Percentiles rank a stretch among this genome's conserved stretches.
Conservation (phyloP, 2,329 filamentous ascomycete species). For the Fusarium sp. region DNA sequence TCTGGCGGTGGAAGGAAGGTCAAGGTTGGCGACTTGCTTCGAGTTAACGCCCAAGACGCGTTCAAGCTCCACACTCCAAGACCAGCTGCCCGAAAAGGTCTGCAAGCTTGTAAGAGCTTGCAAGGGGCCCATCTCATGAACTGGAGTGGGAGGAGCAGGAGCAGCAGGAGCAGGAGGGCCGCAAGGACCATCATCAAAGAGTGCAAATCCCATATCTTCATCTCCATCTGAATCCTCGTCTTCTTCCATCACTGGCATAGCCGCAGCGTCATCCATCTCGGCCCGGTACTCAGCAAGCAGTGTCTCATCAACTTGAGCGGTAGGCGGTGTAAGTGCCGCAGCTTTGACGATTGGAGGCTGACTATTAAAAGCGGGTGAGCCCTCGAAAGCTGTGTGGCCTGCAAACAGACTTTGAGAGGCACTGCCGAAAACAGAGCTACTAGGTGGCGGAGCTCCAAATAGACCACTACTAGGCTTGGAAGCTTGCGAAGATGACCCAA, state of each 20-base stretch:
- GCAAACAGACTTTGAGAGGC: neutral
- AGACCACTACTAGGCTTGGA: neutral
- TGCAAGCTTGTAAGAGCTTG: constrained; percentile 64
- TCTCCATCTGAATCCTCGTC: neutral
- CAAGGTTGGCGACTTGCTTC: constrained; percentile 9
- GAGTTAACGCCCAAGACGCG: constrained; percentile 40
- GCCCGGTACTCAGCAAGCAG: neutral
- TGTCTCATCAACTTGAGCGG: neutral
- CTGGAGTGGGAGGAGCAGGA: neutral
- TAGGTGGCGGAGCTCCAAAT: neutral
- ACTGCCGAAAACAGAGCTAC: neutral
- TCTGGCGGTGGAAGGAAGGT: neutral
- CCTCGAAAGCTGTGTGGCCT: neutral
- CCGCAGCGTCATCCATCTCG: constrained; percentile 9
- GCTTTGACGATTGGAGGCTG: neutral
- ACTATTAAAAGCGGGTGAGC: neutral
- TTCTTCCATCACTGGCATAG: neutral
- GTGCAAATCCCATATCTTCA: constrained; percentile 1
- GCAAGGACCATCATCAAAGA: neutral
- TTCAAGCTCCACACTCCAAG: constrained; percentile 46
- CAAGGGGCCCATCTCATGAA: constrained; percentile 19
- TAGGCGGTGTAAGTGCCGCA: neutral
- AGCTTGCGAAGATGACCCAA: neutral
- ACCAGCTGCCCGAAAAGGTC: constrained; percentile 50
- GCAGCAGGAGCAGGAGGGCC: neutral